Conservation (phyloP, 2,329 filamentous ascomycete genomes). For the Knoxdaviesia proteae region DNA sequence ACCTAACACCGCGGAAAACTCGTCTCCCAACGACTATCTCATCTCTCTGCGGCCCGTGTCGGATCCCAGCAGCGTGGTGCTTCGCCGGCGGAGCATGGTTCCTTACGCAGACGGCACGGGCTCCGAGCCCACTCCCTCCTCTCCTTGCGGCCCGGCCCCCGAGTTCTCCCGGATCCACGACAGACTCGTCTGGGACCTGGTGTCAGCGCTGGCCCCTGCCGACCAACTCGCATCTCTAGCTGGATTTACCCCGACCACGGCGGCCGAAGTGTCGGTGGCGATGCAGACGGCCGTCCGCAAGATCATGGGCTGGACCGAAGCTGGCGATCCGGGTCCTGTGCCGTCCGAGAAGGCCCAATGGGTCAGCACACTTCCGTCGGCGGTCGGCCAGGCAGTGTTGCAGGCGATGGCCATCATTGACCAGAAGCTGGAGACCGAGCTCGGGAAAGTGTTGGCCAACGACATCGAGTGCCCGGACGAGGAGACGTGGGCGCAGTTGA, state of each 20-base stretch:
- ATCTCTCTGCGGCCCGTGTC: conserved; percentile 28
- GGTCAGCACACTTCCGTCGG: too few species aligned
- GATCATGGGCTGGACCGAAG: too few species aligned
- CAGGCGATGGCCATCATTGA: conserved; percentile 20
- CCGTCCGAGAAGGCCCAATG: too few species aligned
- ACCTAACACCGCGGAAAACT: conserved; percentile 9
- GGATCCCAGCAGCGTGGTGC: conserved; percentile 24
- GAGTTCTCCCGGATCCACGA: conserved; percentile 30
- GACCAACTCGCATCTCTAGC: background rate
- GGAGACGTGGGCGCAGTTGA: conserved; percentile 15
- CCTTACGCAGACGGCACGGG: conserved; percentile 11
- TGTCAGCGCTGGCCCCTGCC: conserved; percentile 13
- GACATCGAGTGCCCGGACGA: conserved; percentile 20
- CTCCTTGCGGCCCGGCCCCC: conserved; percentile 9
- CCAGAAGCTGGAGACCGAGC: conserved; percentile 19
- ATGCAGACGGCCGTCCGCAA: too few species aligned
- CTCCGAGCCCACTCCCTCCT: conserved; percentile 15
- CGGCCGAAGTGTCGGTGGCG: too few species aligned
- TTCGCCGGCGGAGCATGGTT: background rate
- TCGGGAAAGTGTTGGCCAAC: conserved; percentile 25
- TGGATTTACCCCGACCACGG: too few species aligned
- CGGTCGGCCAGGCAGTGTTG: conserved; percentile 7
- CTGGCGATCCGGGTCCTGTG: too few species aligned
- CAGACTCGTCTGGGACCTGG: conserved; percentile 29
- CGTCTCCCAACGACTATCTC: conserved; percentile 19